phyloP scores from a whole-genome alignment of 2,329 filamentous ascomycete genomes.

The Ophiostoma perfectum region DNA sequence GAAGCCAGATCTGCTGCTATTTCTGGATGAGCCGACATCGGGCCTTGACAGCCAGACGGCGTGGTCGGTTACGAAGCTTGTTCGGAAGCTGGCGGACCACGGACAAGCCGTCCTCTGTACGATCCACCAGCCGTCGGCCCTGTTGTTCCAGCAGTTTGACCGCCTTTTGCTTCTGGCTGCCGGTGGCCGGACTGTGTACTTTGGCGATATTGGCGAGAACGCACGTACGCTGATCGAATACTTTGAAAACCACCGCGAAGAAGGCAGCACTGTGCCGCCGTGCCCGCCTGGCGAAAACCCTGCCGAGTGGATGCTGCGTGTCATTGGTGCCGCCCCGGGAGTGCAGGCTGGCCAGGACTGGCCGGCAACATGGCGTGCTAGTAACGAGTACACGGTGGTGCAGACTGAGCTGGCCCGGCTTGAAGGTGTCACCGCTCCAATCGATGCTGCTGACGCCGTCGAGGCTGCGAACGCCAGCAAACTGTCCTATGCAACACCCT shows the following conservation, averaged over 20 bases:
- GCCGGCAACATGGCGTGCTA: conserved; percentile 43
- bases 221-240: conserved; percentile 46
- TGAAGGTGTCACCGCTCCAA: conserved; percentile 25
- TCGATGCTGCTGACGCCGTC: neutral
- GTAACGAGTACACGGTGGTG: conserved; percentile 63
- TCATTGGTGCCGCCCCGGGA: conserved; percentile 59
- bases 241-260: conserved; percentile 67
- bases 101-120: conserved; percentile 32
- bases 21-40: conserved; percentile 56
- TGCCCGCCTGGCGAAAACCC: conserved; percentile 69
- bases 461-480: neutral
- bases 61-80: conserved; percentile 58
- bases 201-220: conserved; percentile 67
- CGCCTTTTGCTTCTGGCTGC: conserved; percentile 66
- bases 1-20: conserved; percentile 63
- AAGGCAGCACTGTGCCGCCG: conserved; percentile 16
- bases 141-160: conserved; percentile 36
- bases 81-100: conserved; percentile 52
- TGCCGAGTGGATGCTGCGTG: conserved; percentile 72
- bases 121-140: conserved; percentile 27
- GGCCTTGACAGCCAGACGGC: conserved; percentile 60
- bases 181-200: conserved; percentile 75
- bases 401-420: conserved; percentile 46
- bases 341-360: conserved; percentile 56
- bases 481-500: conserved; percentile 59